Conservation (phyloP, 2,329 filamentous ascomycete species). For the Laburnicola sp. region DNA sequence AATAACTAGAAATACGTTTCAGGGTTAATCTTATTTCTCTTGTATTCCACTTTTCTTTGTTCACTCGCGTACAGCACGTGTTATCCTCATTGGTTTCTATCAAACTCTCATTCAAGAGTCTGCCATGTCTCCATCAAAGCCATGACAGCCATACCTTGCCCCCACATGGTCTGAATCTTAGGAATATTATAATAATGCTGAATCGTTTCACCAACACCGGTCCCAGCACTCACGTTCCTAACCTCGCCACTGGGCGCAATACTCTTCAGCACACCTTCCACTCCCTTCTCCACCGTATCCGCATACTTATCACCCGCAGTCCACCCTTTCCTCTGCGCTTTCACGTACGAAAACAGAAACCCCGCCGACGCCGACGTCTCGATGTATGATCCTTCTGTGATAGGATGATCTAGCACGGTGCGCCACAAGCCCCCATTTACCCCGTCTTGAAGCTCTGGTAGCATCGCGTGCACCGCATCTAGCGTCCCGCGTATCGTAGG, state of each 20-base stretch:
- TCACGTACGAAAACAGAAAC: neutral
- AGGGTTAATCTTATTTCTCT: too few species aligned
- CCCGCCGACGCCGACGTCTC: conserved; percentile 1
- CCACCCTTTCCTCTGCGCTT: neutral
- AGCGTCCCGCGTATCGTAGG: neutral
- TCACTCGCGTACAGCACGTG: too few species aligned
- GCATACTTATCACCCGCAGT: neutral
- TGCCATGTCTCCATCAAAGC: neutral
- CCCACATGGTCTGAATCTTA: neutral
- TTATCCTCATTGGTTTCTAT: too few species aligned
- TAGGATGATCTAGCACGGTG: neutral
- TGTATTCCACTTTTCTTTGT: too few species aligned
- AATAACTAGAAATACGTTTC: too few species aligned
- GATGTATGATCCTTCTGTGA: conserved; percentile 1
- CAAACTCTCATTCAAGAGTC: too few species aligned
- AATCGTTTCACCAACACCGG: neutral
- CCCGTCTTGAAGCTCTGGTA: neutral
- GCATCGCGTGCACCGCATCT: neutral
- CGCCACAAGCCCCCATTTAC: neutral
- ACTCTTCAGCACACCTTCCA: neutral
- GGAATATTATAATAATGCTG: neutral
- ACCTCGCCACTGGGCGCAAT: neutral
- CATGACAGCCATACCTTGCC: conserved; percentile 3
- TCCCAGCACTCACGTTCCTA: neutral
- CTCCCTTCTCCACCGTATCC: neutral